Base-by-base conservation (phyloP, 441 rosid species). In the Erodium trifolium region DNA sequence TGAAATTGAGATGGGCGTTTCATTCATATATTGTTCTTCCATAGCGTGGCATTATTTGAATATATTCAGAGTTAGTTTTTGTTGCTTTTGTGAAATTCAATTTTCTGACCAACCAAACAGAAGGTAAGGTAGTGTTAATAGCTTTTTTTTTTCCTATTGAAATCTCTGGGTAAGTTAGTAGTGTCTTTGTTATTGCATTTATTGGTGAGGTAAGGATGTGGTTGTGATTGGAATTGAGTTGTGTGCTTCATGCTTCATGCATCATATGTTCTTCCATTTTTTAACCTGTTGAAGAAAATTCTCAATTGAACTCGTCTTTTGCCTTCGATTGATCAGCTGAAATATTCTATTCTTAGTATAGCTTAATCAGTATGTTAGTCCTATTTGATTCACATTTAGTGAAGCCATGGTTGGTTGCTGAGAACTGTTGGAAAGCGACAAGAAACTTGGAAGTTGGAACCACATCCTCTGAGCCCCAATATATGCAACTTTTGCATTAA, bases 321-420 rank as follows among this genome's bases (percentile, higher is more conserved):
- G 64, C 64, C 5, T 18, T 60, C 4, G n/a, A 60, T 60, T 18
- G 64, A 60, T 60, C 34, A 9, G 64, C 34, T 60, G 64, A 60
- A 8, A 60, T 60, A 0, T 19, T 18, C 13, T 19, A 13, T 19
- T 19, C n/a, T 10, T 10, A 2, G 14, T n/a, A 57, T 57, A 57
- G 17, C 63, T 57, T 57, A 57, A 17, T 18, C 63, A 57, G 29
- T 18, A 57, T 17, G 63, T 57, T 5, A 57, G 29, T 18, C 63
- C 9, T 57, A 18, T 57, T 16, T 18, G 29, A 18, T 57, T 57
- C 29, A 18, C 63, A 16, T 57, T 18, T 57, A 18, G 63, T 57
- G 63, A 57, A 57, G 5, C 63, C 63, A 16, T 57, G 63, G 18
- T 57, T 57, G 31, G 64, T 60, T 19, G 64, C 64, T 60, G 64